Evolutionary conservation across 1,284 basidiomycete genomes (phyloP).

Genomic region (Cystobasidiaceae sp.): DNA sequence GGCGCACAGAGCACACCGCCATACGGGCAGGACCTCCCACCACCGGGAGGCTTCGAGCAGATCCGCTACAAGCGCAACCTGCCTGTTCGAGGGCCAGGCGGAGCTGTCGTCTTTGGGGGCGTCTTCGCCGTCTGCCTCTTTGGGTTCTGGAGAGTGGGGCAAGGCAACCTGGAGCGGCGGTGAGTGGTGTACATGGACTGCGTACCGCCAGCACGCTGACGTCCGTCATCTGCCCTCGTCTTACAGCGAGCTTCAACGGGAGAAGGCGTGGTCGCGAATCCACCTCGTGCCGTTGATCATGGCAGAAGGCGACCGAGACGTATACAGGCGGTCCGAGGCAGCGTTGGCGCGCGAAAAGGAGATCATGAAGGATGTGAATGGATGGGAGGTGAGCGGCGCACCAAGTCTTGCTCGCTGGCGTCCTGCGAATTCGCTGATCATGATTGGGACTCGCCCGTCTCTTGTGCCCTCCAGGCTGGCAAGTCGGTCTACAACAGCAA

Average conservation of each 20-base stretch:
- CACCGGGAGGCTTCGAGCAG: constrained; percentile 33
- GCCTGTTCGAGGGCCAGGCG: constrained; percentile 84
- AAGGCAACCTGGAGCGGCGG: constrained; percentile 88
- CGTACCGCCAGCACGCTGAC: not conserved
- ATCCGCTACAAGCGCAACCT: constrained; percentile 59
- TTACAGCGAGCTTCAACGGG: constrained; percentile 81
- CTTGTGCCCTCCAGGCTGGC: constrained; percentile 51
- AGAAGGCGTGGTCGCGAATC: constrained; percentile 93
- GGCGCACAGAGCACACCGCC: constrained; percentile 15
- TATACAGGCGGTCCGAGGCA: constrained; percentile 76
- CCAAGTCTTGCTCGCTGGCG: not conserved
- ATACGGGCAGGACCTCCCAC: constrained; percentile 27
- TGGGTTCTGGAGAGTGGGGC: constrained; percentile 87
- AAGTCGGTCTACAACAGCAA: constrained; percentile 81
- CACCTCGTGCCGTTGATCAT: constrained; percentile 86
- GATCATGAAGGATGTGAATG: constrained; percentile 92
- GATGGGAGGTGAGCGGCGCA: constrained; percentile 80
- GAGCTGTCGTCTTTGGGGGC: constrained; percentile 75
- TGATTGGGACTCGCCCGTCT: constrained; percentile 14
- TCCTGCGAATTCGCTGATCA: too few relatives aligned
- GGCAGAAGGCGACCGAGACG: constrained; percentile 88
- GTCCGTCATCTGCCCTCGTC: too few relatives aligned
- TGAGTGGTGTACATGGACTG: constrained; percentile 50
- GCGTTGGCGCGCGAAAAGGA: constrained; percentile 72
- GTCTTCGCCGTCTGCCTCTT: constrained; percentile 79